A percentile compares a stretch with the other conserved stretches of the same genome.
These are phyloP conservation scores for Auriscalpium microsporum DNA, from an alignment of 768 basidiomycete species.

Conservation along the genomic window DNA sequence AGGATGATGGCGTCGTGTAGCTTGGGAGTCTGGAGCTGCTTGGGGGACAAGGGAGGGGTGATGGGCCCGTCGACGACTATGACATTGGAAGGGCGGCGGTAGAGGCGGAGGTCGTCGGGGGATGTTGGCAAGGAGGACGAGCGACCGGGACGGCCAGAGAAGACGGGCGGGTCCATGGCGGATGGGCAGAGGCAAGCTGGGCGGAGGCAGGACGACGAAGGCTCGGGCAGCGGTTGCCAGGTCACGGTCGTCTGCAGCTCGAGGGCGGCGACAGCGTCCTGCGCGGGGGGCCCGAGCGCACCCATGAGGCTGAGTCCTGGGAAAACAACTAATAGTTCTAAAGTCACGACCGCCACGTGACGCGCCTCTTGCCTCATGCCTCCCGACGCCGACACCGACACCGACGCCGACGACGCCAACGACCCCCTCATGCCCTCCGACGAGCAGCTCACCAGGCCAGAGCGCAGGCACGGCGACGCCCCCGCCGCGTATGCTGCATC, in stretches of 20 bases:
- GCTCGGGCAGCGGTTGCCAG: too few species aligned
- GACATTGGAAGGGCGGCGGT: constrained; percentile 7
- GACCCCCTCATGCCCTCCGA: constrained; percentile 12
- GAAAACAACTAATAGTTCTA: too few species aligned
- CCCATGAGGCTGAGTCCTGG: too few species aligned
- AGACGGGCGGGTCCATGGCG: constrained; percentile 7
- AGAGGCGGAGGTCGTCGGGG: neutral
- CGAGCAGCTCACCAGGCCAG: constrained; percentile 22
- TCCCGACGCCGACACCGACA: too few species aligned
- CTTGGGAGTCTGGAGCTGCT: neutral
- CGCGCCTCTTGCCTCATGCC: too few species aligned
- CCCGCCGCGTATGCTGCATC: constrained; percentile 26
- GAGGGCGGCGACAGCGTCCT: too few species aligned
- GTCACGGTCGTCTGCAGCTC: too few species aligned
- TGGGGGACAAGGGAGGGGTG: constrained; percentile 9
- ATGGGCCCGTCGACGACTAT: constrained; percentile 11
- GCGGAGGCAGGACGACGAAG: neutral
- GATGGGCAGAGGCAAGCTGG: constrained; percentile 2
- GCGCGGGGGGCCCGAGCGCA: too few species aligned
- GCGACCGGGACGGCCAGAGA: constrained; percentile 4
- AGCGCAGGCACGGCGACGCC: constrained; percentile 31
- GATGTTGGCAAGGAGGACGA: constrained; percentile 12
- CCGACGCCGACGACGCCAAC: too few species aligned
- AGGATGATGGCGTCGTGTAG: constrained; percentile 1
- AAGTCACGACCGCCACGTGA: too few species aligned